Base-by-base conservation (phyloP, 768 basidiomycete genomes). In the Pleurotus tuoliensis region DNA sequence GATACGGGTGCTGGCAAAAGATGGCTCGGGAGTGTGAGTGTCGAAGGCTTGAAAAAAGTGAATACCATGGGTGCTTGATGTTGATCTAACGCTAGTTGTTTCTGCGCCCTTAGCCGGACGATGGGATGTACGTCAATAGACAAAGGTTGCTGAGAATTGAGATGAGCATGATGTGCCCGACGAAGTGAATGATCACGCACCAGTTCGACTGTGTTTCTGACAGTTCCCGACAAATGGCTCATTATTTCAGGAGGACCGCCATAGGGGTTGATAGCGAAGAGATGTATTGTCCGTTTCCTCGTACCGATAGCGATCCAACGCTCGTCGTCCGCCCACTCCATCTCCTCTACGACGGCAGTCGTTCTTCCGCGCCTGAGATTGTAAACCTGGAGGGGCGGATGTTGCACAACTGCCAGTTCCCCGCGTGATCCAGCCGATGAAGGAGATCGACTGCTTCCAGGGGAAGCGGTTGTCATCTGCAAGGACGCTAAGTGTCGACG, bases 231-330 rank as follows among this genome's bases (percentile, higher is more conserved):
- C 55, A 86, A 61, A 69, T 89, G 86, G 48, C 87, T 86, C 34
- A 67, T 67, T 30, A 81, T 69, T 70, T 91, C 85, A 1, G 86
- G 74, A 34, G 74, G 74, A 3, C 92, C 88, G 1, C 90, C 92
- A 57, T 86, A 86, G 3, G 90, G 90, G 66, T 92, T 88, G 6
- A 86, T 74, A 6, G 86, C 82, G 64, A 91, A 93, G 0, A 92
- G 71, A 69, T 93, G 90, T 18, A 86, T 69, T 0, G 83, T 88
- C 56, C 83, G 68, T 61, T 84, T 84, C 64, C 73, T 64, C 39
- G 86, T 90, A n/a, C 77, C 81, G 37, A 91, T 68, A 2, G 82
- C 90, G 15, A 84, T 67, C 87, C 88, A 92, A 37, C 85, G 69
- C 12, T 84, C 86, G 62, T 87, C 86, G 6, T 59, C 54, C 5